These are phyloP conservation scores for Pyrrhoderma lamaoense DNA, from an alignment of 1,284 basidiomycete genomes.

Conservation along the genomic window DNA sequence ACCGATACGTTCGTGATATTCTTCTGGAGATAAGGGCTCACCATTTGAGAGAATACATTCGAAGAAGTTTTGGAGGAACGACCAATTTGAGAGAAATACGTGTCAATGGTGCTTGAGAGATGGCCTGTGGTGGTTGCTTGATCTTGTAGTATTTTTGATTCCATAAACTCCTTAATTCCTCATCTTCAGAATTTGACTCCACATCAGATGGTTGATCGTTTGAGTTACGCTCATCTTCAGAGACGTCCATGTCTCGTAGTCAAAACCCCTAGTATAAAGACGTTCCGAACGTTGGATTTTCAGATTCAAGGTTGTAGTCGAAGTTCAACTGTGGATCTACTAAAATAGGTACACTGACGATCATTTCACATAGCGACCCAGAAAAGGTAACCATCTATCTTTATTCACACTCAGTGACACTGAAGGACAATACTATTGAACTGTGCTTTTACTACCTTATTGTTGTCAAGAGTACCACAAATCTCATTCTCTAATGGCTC, in stretches of 20 bases:
- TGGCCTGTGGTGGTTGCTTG: constrained; percentile 1
- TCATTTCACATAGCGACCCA: too few species aligned
- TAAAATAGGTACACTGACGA: too few species aligned
- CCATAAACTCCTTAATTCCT: background rate
- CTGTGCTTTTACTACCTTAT: too few species aligned
- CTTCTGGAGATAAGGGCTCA: constrained; percentile 61
- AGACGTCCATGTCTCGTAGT: constrained; percentile 3
- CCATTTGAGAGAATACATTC: constrained; percentile 66
- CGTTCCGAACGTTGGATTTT: too few species aligned
- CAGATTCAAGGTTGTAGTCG: too few species aligned
- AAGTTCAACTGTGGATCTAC: too few species aligned
- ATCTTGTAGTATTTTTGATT: constrained; percentile 7
- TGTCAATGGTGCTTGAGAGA: constrained; percentile 60
- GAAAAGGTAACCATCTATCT: too few species aligned
- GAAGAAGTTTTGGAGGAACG: constrained; percentile 64
- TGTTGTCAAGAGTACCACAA: too few species aligned
- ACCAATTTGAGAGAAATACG: constrained; percentile 68
- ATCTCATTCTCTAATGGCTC: constrained; percentile 7
- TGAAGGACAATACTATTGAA: too few species aligned
- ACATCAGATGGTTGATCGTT: background rate
- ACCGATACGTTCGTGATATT: constrained; percentile 46
- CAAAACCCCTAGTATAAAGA: too few species aligned
- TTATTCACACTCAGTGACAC: too few species aligned
- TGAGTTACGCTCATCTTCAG: constrained; percentile 9
- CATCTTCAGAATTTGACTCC: constrained; percentile 9